Conservation (phyloP, 2,329 filamentous ascomycete genomes). For the Fusarium irregulare region DNA sequence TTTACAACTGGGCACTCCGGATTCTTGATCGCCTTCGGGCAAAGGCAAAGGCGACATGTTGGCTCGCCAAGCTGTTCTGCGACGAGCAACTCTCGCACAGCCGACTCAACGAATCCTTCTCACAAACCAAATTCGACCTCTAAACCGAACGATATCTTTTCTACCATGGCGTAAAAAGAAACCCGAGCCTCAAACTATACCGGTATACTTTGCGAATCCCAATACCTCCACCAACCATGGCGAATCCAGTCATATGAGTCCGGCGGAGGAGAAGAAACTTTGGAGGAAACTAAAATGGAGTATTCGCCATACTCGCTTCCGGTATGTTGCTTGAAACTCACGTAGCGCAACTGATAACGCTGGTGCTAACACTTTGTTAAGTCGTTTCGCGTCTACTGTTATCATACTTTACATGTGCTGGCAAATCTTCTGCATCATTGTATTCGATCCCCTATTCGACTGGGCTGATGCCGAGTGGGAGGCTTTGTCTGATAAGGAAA, state of each 20-base stretch:
- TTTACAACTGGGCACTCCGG: background rate
- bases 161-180: constrained; percentile 49
- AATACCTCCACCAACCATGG: background rate
- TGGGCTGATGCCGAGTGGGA: constrained; percentile 58
- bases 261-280: constrained; percentile 32
- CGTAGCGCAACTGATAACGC: background rate
- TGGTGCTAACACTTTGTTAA: constrained; percentile 31
- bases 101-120: constrained; percentile 39
- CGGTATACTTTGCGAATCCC: constrained; percentile 50
- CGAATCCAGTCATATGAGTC: background rate
- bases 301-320: constrained; percentile 39
- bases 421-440: constrained; percentile 57
- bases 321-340: constrained; percentile 39
- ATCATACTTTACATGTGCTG: constrained; percentile 54
- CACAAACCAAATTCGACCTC: constrained; percentile 36
- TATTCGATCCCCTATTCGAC: constrained; percentile 59
- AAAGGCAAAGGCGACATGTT: constrained; percentile 38
- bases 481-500: constrained; percentile 58
- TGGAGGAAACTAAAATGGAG: constrained; percentile 35
- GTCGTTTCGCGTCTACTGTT: constrained; percentile 48
- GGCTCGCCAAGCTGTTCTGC: constrained; percentile 40
- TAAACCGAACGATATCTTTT: constrained; percentile 48
- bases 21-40: background rate
- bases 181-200: constrained; percentile 34
- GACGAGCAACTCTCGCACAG: constrained; percentile 34